These are phyloP conservation scores for Garcia nutans DNA, from an alignment of 345 rosid genomes.

Conservation along the genomic window DNA sequence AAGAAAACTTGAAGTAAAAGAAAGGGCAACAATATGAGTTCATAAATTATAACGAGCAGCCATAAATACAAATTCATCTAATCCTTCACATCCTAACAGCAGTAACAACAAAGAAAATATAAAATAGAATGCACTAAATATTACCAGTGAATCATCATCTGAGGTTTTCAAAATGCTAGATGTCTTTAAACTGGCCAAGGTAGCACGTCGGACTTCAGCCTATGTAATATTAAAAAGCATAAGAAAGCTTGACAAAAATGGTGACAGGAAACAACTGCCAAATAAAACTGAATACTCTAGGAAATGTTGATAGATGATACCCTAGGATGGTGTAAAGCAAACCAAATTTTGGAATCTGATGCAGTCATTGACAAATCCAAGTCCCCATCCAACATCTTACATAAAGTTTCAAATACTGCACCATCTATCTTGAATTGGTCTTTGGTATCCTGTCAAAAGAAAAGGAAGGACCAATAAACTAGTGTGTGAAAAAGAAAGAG, in stretches of 20 bases:
- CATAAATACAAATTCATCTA: neutral
- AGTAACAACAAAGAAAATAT: neutral
- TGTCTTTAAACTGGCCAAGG: slow-evolving; percentile 55
- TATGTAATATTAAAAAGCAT: slow-evolving; percentile 28
- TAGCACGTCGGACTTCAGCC: slow-evolving; percentile 76
- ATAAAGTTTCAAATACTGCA: slow-evolving; percentile 47
- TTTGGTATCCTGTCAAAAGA: slow-evolving; percentile 45
- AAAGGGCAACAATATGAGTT: neutral
- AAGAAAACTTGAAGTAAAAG: neutral
- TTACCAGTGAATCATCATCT: slow-evolving; percentile 59
- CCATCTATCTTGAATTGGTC: slow-evolving; percentile 50
- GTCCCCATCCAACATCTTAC: slow-evolving; percentile 59
- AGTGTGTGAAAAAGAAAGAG: neutral
- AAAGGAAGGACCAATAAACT: slow-evolving; percentile 2
- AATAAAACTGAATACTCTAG: slow-evolving; percentile 7
- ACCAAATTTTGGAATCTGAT: slow-evolving; percentile 79
- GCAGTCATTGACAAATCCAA: slow-evolving; percentile 41
- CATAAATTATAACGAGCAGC: neutral
- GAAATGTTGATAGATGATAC: slow-evolving; percentile 36
- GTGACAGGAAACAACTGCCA: slow-evolving; percentile 7
- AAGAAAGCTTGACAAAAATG: slow-evolving; percentile 16
- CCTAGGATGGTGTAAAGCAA: slow-evolving; percentile 84
- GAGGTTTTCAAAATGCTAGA: slow-evolving; percentile 46
- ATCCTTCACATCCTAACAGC: neutral
- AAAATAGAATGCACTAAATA: slow-evolving; percentile 21